Evolutionary conservation across 2,329 filamentous ascomycete genomes (phyloP), one percentile per base, ranked within the genome.

Genomic region (Colletotrichum endophyticum): DNA sequence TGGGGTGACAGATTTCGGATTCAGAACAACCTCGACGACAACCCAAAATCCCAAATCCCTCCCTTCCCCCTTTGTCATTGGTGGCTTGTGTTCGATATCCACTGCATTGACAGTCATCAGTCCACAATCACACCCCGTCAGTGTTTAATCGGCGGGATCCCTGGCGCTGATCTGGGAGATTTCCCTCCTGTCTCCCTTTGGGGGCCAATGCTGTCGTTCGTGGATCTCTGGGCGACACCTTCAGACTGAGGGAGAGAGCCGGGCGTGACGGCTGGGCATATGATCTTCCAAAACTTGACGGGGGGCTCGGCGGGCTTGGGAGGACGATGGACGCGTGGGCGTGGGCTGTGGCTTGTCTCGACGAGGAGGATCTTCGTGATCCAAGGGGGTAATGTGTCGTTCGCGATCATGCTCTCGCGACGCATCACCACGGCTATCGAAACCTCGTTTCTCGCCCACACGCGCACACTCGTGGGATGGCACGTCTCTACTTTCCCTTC

Each of bases 101-200:
- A 61, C 28, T 73, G 62, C 73, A 73, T 73, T 73, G 57, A 76
- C 70, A 34, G 16, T 64, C 70, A 66, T 69, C 70, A 73, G 70
- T 34, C 70, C 73, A 66, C 64, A 69, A 66, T 28, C 69, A 4
- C 59, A 63, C 59, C 27, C 66, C 59, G 49, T 61, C 64, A 63
- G 25, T 64, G 70, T 61, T 66, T 73, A 64, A 76, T 69, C 70
- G 59, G 59, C 73, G 27, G 25, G 32, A 73, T 73, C 64, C 73
- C 64, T 76, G 73, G n/a, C 34, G 64, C 32, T 73, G 70, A 76
- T 73, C 73, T 73, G 34, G 64, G 57, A 30, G 25, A 69, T 59
- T 39, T 22, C 9, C 25, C 59, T 32, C 13, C 15, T 39, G 22
- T 27, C 19, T 12, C 28, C 13, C 11, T 22, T 30, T 16, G 30